These are phyloP conservation scores for Clathrospora elynae DNA, from an alignment of 2,329 filamentous ascomycete species.

Conservation along the genomic window DNA sequence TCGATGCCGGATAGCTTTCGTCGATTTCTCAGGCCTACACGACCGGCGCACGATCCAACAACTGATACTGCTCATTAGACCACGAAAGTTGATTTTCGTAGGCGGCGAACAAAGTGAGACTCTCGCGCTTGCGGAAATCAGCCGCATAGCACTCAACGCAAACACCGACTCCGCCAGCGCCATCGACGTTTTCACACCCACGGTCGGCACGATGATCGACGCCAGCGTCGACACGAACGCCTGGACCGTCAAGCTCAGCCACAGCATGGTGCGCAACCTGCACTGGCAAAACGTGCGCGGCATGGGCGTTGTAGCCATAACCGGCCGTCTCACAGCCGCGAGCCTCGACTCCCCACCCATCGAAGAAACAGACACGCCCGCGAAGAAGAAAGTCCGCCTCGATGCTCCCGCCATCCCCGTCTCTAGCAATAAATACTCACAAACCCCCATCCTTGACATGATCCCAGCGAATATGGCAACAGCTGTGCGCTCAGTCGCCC, in stretches of 20 bases:
- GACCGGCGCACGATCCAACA: constrained; percentile 94
- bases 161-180: constrained; percentile 53
- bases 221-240: constrained; percentile 97
- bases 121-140: constrained; percentile 75
- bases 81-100: constrained; percentile 91
- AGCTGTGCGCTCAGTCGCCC: constrained; percentile 75
- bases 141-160: constrained; percentile 66
- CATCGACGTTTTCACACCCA: constrained; percentile 78
- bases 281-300: constrained; percentile 95
- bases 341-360: constrained; percentile 43
- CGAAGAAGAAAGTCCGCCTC: constrained; percentile 59
- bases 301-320: constrained; percentile 89
- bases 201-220: constrained; percentile 74
- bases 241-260: constrained; percentile 91
- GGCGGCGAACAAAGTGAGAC: constrained; percentile 79
- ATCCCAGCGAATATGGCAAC: constrained; percentile 67
- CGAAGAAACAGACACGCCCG: constrained; percentile 50
- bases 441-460: constrained; percentile 62
- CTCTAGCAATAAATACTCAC: constrained; percentile 55
- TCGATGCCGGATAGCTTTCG: constrained; percentile 78
- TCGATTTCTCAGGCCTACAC: constrained; percentile 91
- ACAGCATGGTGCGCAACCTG: constrained; percentile 80
- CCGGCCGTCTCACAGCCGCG: constrained; percentile 68
- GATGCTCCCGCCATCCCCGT: constrained; percentile 49
- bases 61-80: constrained; percentile 90